Conservation (phyloP, 768 basidiomycete species). For the Dioszegia aurantiaca region DNA sequence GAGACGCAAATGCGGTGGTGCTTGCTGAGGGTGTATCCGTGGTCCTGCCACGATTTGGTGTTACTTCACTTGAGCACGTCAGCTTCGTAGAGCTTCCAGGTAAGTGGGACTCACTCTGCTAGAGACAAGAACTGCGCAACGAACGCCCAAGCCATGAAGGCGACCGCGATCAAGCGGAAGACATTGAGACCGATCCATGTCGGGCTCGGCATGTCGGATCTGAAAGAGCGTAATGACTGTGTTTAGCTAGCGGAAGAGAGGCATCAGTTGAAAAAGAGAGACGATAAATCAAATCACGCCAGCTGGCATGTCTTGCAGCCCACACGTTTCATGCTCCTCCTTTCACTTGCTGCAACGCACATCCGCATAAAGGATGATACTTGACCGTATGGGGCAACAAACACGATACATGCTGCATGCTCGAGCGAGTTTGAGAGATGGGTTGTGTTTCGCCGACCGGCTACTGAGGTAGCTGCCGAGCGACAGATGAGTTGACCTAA, state of each 20-base stretch:
- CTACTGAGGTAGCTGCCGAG: too few species aligned
- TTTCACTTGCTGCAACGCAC: background rate
- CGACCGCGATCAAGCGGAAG: slow-evolving; percentile 28
- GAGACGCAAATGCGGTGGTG: background rate
- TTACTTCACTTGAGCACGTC: slow-evolving; percentile 8
- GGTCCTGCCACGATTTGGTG: background rate
- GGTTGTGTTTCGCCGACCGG: too few species aligned
- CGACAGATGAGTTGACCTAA: too few species aligned
- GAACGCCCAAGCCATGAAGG: slow-evolving; percentile 33
- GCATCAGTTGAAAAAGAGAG: background rate
- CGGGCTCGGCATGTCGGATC: slow-evolving; percentile 20
- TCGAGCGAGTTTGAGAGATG: too few species aligned
- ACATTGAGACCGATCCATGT: slow-evolving; percentile 36
- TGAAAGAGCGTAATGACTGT: background rate
- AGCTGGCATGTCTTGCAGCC: background rate
- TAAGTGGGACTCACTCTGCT: slow-evolving; percentile 26
- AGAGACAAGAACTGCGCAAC: slow-evolving; percentile 35
- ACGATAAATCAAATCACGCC: too few species aligned
- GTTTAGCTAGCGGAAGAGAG: background rate
- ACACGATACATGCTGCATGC: background rate
- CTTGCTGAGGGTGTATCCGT: too few species aligned
- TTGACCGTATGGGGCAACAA: background rate
- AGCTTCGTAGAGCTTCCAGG: background rate
- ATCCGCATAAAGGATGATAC: background rate
- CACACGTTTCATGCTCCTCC: background rate